phyloP scores from a whole-genome alignment of 129 eudicot genomes.

The Silybum marianum region DNA sequence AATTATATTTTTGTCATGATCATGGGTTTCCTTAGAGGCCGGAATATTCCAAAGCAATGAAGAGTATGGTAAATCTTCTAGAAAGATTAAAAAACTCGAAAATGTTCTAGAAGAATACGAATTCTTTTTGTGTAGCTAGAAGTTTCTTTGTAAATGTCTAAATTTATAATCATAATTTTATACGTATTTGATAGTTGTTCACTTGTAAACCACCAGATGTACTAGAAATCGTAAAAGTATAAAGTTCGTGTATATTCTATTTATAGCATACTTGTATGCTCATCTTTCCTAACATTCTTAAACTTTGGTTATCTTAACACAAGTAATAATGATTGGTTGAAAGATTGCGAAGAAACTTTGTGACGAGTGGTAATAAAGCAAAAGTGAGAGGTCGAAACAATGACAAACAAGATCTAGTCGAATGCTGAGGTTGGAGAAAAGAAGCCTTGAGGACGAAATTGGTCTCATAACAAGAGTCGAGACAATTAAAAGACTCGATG shows the following conservation, averaged over 20 bases:
- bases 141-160: not conserved
- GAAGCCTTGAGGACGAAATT: not conserved
- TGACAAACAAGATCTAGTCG: not conserved
- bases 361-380: not conserved
- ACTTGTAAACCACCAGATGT: not conserved
- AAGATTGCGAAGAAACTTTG: not conserved
- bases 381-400: not conserved
- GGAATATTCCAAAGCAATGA: not conserved
- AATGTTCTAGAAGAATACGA: not conserved
- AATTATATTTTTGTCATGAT: too few relatives aligned
- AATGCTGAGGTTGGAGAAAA: not conserved
- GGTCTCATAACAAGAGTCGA: too few relatives aligned
- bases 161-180: not conserved
- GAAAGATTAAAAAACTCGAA: not conserved
- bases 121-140: not conserved
- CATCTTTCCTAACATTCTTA: not conserved
- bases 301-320: not conserved
- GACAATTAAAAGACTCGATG: not conserved
- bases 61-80: not conserved
- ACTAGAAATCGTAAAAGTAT: too few relatives aligned
- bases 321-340: not conserved
- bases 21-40: too few relatives aligned
- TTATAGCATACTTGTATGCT: not conserved
- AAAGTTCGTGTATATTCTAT: not conserved
- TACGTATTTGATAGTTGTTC: not conserved